Evolutionary conservation across 441 rosid genomes (phyloP), one percentile per base, ranked within the genome.

Genomic region (Kokia cookei): DNA sequence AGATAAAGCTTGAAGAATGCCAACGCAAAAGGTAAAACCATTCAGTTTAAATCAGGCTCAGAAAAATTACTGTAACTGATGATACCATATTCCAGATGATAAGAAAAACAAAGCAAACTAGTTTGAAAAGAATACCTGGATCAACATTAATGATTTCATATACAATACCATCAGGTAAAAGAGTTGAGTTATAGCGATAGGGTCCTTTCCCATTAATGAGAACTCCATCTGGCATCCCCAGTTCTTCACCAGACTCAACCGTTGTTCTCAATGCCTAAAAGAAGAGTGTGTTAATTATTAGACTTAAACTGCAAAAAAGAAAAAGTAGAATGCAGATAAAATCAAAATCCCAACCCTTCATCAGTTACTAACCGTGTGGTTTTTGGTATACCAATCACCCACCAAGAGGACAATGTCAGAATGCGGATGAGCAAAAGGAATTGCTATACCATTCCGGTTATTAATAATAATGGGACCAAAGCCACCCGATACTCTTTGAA

Each of bases 191-290:
- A 82, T 94, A 93, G 74, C 80, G 76, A 79, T 78, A 94, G 32
- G 99, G 97, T 63, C 99, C 99, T 82, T 89, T 94, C 65, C 99
- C 99, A 69, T 94, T 94, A 64, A 94, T 93, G 50, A 94, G 88
- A 80, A 94, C 99, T 64, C 97, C 98, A 77, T 88, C 96, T 0
- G 99, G 99, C 92, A 94, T 85, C 37, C 90, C 99, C 26, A 94
- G 98, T 32, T 93, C 97, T 69, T 91, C 82, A 58, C 99, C 99
- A 60, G 91, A 85, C 76, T 91, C 97, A 62, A 94, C 91, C 35
- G 37, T 76, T 12, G 77, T 71, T 82, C 91, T 91, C 82, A 94
- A 77, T 7, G 90, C 97, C 99, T 94, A 65, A 73, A 62, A 80
- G 67, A 45, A 74, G 32, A 78, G 11, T 59, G 60, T 17, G 9